phyloP scores from a whole-genome alignment of 441 rosid genomes.

The Syzygium syzygioides region DNA sequence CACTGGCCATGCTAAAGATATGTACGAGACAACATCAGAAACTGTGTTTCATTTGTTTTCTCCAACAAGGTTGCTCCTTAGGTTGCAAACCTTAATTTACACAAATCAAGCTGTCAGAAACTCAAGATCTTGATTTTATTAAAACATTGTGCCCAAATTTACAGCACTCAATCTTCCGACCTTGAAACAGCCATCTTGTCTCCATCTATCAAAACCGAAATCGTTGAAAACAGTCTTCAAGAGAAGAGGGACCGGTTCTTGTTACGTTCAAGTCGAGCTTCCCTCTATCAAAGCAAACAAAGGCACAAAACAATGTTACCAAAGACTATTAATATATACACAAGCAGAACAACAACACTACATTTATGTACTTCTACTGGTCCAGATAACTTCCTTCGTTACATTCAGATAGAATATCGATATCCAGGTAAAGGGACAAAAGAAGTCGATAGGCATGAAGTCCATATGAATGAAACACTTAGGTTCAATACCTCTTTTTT shows the following conservation, averaged over 20 bases:
- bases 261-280: slow-evolving; percentile 92
- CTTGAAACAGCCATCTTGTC: neutral
- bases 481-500: slow-evolving; percentile 69
- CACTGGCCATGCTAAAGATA: neutral
- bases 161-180: neutral
- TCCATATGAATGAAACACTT: neutral
- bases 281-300: slow-evolving; percentile 49
- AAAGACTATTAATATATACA: neutral
- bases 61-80: neutral
- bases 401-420: neutral
- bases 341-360: neutral
- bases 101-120: neutral
- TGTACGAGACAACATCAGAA: neutral
- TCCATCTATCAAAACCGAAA: neutral
- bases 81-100: neutral
- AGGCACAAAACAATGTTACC: neutral
- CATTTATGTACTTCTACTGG: neutral
- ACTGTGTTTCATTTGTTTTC: neutral
- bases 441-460: neutral
- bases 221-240: slow-evolving; percentile 15
- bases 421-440: neutral
- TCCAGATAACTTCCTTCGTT: neutral
- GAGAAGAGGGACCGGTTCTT: slow-evolving; percentile 69
- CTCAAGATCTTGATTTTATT: neutral
- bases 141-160: neutral